Conservation (phyloP, 1,284 basidiomycete species). For the Porodaedalea pini region DNA sequence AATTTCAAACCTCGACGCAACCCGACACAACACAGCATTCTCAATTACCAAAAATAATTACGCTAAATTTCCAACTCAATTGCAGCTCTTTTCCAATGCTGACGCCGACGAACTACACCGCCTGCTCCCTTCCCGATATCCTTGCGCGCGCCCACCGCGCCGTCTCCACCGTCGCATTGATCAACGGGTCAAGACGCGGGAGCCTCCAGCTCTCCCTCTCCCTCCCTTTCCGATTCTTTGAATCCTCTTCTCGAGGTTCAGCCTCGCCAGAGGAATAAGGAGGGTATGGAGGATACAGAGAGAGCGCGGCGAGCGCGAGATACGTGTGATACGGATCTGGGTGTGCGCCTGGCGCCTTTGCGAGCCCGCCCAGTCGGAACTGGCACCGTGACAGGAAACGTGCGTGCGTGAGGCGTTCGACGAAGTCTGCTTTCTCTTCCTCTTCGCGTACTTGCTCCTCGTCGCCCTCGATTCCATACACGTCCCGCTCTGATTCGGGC, state of each 20-base stretch:
- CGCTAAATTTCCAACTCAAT: too few species aligned
- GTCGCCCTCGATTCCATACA: neutral
- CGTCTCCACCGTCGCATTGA: slow-evolving; percentile 67
- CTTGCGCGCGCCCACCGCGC: slow-evolving; percentile 53
- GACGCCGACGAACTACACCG: neutral
- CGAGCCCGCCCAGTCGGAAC: slow-evolving; percentile 81
- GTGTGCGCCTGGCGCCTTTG: slow-evolving; percentile 71
- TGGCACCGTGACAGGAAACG: slow-evolving; percentile 73
- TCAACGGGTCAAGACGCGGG: slow-evolving; percentile 55
- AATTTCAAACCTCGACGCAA: too few species aligned
- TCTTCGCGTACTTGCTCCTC: neutral
- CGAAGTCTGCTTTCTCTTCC: slow-evolving; percentile 34
- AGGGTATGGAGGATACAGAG: slow-evolving; percentile 52
- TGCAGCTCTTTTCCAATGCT: too few species aligned
- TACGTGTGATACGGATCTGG: slow-evolving; percentile 90
- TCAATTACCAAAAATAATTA: too few species aligned
- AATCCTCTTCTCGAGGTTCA: slow-evolving; percentile 19
- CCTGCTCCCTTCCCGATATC: neutral
- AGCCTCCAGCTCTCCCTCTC: slow-evolving; percentile 49
- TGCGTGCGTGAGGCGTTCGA: slow-evolving; percentile 54
- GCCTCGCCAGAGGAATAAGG: neutral
- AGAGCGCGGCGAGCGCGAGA: slow-evolving; percentile 76
- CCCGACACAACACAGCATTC: too few species aligned
- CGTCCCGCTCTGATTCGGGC: neutral
- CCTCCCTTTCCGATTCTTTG: slow-evolving; percentile 28